Evolutionary conservation across 164 flowering plant species (phyloP), one percentile per base, ranked within the genome.

Genomic region (Tetracentron sinense): DNA sequence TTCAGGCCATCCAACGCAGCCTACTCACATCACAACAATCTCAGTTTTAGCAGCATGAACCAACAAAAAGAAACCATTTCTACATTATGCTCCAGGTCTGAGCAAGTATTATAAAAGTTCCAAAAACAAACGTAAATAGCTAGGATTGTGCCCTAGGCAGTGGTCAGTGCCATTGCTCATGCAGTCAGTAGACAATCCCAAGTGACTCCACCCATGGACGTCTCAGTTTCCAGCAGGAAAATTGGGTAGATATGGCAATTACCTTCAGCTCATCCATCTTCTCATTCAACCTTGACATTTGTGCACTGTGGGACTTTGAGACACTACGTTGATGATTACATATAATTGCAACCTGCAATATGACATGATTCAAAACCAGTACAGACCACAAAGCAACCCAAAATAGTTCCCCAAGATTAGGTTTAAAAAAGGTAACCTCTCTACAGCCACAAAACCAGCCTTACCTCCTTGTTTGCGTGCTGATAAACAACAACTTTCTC

Each of bases 241-340:
- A 10, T 38, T 8, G 56, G 31, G 6, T 15, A 14, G 56, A 35
- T 33, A 35, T 3, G 20, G 64, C 44, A 29, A 15, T 66, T 80
- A 95, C 99, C 96, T 87, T 82, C 57, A 85, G 75, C 54, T 92
- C 92, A 31, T 78, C 73, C 61, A 87, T 85, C 75, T 87, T 95
- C 74, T 83, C 96, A 48, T 58, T 67, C 79, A 95, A 76, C 51
- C 69, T 86, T 17, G 71, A 42, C 87, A 95, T 90, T 74, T 90
- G 97, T 47, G 87, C 80, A 72, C 51, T 52, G 62, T 92, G 97
- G 60, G 90, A 75, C 81, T 92, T 95, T 44, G 99, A 92, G 42
- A 88, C 83, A 75, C 71, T 79, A 22, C 97, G 94, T 66, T 95
- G 99, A 83, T 95, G 99, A 74, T 95, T 95, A 73, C 99, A 95